These are phyloP conservation scores for Rasamsonia emersonii DNA, from an alignment of 2,329 filamentous ascomycete species.

Conservation along the genomic window DNA sequence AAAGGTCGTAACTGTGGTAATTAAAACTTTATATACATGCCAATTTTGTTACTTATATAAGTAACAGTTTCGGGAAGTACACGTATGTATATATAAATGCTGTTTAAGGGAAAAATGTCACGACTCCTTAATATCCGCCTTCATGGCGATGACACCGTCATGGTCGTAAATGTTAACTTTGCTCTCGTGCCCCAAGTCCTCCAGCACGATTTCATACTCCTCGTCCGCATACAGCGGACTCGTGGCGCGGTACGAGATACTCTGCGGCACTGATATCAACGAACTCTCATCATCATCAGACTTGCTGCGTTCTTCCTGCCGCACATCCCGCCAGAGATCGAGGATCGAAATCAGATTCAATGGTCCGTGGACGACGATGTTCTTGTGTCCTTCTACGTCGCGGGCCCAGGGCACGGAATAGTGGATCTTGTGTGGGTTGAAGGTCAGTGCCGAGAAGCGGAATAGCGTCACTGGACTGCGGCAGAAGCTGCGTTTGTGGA, in stretches of 20 bases:
- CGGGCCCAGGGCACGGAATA: conserved; percentile 64
- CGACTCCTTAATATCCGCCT: conserved; percentile 23
- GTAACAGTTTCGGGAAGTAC: neutral
- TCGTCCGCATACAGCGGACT: conserved; percentile 43
- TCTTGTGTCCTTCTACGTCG: conserved; percentile 62
- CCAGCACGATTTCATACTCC: conserved; percentile 36
- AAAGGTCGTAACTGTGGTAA: no score
- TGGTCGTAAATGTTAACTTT: conserved; percentile 27
- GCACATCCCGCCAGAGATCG: conserved; percentile 36
- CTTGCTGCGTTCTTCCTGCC: conserved; percentile 12
- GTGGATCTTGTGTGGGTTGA: conserved; percentile 92
- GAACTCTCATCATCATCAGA: conserved; percentile 5
- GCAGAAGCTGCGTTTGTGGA: conserved; percentile 41
- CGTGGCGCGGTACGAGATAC: conserved; percentile 41
- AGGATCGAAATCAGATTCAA: conserved; percentile 70
- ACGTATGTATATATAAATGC: neutral
- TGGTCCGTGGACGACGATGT: conserved; percentile 79
- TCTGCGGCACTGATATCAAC: conserved; percentile 29
- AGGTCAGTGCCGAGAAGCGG: conserved; percentile 81
- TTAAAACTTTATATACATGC: neutral
- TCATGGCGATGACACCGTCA: conserved; percentile 27
- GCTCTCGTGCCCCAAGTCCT: conserved; percentile 23
- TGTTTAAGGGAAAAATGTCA: neutral
- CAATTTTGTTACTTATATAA: neutral
- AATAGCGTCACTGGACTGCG: conserved; percentile 64